Base-by-base conservation (phyloP, 805 yeast species). In the Metschnikowia orientalis region DNA sequence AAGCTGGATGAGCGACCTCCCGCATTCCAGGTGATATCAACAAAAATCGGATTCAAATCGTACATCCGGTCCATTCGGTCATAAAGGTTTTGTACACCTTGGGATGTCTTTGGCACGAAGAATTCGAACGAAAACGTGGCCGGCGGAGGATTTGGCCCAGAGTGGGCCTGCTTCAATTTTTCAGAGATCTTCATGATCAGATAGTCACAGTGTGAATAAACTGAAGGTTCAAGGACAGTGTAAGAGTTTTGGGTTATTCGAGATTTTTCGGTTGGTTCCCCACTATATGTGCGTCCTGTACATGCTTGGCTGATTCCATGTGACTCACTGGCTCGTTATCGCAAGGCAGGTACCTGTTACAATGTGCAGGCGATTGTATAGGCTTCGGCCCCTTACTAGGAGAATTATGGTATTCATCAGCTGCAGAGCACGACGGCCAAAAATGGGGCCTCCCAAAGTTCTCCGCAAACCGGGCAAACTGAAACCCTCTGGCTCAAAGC, bases 61-160 rank as follows among this genome's bases (percentile, higher is more conserved):
- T 85, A 87, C 98, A 92, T 92, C 57, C 96, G 77, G 54, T 92
- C 97, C 89, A 92, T 90, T 55, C 98, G 73, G 58, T 92, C 97
- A 63, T 89, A 90, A 38, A 92, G 69, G 56, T 92, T 92, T 57
- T 88, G 95, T 15, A 90, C 92, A 55, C 98, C 98, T 59, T 92
- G 97, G 14, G 90, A 71, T 1, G 98, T 92, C 68, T 92, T 92
- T 28, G 98, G 98, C 15, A 90, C 95, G 59, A 92, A 92, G 64
- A 86, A 92, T 69, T 92, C 98, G 51, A 89, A 90, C 28, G 97
- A 89, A 58, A 85, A 90, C 5, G 97, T 86, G 2, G 95, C 56
- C 5, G 67, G 66, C 8, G 71, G 71, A 12, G 71, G 63, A 28
- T 52, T 55, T 23, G 62, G 48, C 18, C 40, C 12, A 15, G 59